phyloP scores from a whole-genome alignment of 805 yeast species.

The Kuraishia floccosa region DNA sequence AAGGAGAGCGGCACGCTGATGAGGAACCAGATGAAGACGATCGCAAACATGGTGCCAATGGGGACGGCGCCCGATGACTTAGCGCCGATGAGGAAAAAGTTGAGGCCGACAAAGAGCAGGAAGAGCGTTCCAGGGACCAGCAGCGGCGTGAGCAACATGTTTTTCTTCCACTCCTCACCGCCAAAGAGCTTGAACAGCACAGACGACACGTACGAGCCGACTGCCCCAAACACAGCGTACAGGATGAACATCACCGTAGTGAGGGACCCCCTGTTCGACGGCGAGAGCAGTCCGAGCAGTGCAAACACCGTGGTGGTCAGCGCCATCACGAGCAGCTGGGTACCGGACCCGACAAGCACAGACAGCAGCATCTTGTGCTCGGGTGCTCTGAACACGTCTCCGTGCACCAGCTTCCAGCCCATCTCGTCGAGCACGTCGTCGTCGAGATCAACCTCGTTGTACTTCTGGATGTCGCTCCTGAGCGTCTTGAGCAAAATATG shows the following conservation, averaged over 20 bases:
- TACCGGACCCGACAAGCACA: slow-evolving; percentile 79
- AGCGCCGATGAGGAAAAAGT: slow-evolving; percentile 69
- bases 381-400: slow-evolving; percentile 18
- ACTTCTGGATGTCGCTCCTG: slow-evolving; percentile 74
- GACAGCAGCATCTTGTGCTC: slow-evolving; percentile 42
- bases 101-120: slow-evolving; percentile 51
- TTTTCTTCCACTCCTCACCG: slow-evolving; percentile 85
- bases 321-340: slow-evolving; percentile 72
- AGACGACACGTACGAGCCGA: slow-evolving; percentile 85
- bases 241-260: slow-evolving; percentile 82
- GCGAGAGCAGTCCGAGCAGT: slow-evolving; percentile 79
- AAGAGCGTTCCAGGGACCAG: slow-evolving; percentile 79
- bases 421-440: slow-evolving; percentile 84
- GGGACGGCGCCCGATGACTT: slow-evolving; percentile 94
- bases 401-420: slow-evolving; percentile 96
- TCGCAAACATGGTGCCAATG: slow-evolving; percentile 74
- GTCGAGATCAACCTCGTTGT: slow-evolving; percentile 81
- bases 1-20: slow-evolving; percentile 79
- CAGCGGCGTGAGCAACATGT: slow-evolving; percentile 72
- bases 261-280: slow-evolving; percentile 89
- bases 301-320: slow-evolving; percentile 71
- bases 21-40: slow-evolving; percentile 74
- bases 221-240: slow-evolving; percentile 68
- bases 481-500: slow-evolving; percentile 73
- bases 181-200: slow-evolving; percentile 79